Conservation (phyloP, 768 basidiomycete genomes). For the Boletus tomentosulus region DNA sequence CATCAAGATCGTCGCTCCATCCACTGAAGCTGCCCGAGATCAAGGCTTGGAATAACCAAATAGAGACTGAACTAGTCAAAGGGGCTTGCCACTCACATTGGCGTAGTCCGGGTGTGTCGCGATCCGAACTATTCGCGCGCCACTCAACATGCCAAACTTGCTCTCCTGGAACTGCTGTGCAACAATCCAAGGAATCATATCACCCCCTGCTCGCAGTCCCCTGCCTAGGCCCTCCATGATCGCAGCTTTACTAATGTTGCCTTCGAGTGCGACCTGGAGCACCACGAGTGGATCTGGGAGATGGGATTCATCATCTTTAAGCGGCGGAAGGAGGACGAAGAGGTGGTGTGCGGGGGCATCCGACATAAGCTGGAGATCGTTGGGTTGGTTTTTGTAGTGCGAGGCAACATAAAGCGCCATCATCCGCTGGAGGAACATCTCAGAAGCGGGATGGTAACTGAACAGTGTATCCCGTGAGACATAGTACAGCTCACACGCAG, state of each 20-base stretch:
- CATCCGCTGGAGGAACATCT: slow-evolving; percentile 95
- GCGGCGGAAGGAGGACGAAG: slow-evolving; percentile 91
- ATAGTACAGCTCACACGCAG: slow-evolving; percentile 90
- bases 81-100: slow-evolving; percentile 50
- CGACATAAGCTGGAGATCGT: slow-evolving; percentile 94
- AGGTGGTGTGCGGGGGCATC: slow-evolving; percentile 97
- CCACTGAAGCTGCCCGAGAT: background rate
- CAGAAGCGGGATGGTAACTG: slow-evolving; percentile 96
- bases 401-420: slow-evolving; percentile 97
- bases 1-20: too few species aligned
- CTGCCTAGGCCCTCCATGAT: slow-evolving; percentile 84
- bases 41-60: background rate
- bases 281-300: slow-evolving; percentile 96
- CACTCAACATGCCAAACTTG: slow-evolving; percentile 87
- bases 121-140: slow-evolving; percentile 86
- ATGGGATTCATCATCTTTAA: slow-evolving; percentile 84
- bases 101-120: slow-evolving; percentile 96
- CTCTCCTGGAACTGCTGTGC: slow-evolving; percentile 95
- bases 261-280: slow-evolving; percentile 93
- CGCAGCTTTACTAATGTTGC: slow-evolving; percentile 78
- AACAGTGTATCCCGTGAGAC: slow-evolving; percentile 95
- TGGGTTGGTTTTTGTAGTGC: slow-evolving; percentile 99
- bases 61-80: background rate
- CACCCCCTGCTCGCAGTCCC: slow-evolving; percentile 84
- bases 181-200: slow-evolving; percentile 97